Evolutionary conservation across 2,329 filamentous ascomycete genomes (phyloP).

Genomic region (Colletotrichum cuscutae): DNA sequence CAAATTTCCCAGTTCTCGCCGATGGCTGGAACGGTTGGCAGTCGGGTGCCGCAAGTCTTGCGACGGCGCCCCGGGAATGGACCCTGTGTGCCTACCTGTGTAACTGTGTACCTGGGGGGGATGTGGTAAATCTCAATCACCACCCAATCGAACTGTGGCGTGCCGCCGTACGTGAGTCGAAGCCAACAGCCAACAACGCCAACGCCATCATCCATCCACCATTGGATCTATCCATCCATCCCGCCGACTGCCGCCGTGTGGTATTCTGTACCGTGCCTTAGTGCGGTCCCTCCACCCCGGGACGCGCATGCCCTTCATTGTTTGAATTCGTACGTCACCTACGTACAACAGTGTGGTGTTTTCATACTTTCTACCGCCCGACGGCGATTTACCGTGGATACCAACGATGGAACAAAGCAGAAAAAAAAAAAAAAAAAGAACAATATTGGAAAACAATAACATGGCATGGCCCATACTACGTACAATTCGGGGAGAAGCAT

Average conservation of each 20-base stretch:
- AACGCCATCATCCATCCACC: not conserved
- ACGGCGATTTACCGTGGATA: not conserved
- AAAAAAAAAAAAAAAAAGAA: not conserved
- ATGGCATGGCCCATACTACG: not conserved
- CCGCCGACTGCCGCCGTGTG: not conserved
- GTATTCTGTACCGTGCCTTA: slow-evolving; percentile 7
- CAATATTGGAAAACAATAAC: not conserved
- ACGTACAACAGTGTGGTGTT: not conserved
- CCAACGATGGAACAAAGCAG: not conserved
- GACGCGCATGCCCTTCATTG: not conserved
- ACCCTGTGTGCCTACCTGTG: not conserved
- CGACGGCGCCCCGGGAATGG: not conserved
- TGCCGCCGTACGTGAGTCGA: not conserved
- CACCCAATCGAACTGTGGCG: not conserved
- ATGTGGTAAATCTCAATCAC: not conserved
- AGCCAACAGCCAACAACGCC: too few relatives aligned
- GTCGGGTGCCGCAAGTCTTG: not conserved
- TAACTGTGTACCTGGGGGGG: too few relatives aligned
- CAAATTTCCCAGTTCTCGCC: not conserved
- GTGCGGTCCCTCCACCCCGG: not conserved
- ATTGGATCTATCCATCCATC: not conserved
- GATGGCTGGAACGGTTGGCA: not conserved
- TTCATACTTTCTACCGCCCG: not conserved
- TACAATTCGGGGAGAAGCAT: not conserved
- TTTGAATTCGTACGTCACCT: not conserved